Evolutionary conservation across 352 stramenopile genomes (phyloP), one percentile per base, ranked within the genome.

Genomic region (Phytopythium ostracodes): DNA sequence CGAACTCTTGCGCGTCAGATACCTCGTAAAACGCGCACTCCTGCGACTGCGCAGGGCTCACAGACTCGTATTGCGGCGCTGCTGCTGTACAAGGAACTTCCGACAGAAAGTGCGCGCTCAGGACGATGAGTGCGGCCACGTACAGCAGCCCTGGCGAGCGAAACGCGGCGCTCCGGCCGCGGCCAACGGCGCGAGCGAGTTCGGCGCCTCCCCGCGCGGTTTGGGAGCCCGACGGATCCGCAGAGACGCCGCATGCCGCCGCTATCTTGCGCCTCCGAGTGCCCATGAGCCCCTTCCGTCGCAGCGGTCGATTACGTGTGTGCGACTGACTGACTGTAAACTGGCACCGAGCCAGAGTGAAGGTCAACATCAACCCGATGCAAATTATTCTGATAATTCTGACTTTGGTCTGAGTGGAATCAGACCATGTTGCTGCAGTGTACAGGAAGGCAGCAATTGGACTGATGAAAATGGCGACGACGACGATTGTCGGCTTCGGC

Each of bases 401-500:
- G 51, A 57, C 2, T 31, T 31, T 4, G 24, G 25, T 53, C 46
- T 31, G 22, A 52, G 24, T 36, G 14, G 42, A 25, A 49, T 49
- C 42, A 49, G 42, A 7, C 25, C 31, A 1, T 10, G 44, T 33
- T 33, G 3, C 29, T 8, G 3, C 29, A 33, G n/a, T n/a, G n/a
- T n/a, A n/a, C n/a, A n/a, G n/a, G n/a, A n/a, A n/a, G n/a, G n/a
- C n/a, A n/a, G n/a, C n/a, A n/a, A n/a, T n/a, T n/a, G 18, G 17
- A 33, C 29, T 33, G n/a, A 27, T 3, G 22, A 29, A 51, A 1
- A 82, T 83, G 72, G 74, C 81, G 60, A 93, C 84, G 24, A 90
- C 86, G 27, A 91, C 53, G 53, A 59, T 98, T 65, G 73, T 98
- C 31, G 91, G 90, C 67, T 98, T 97, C 69, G 93, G 93, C 36